Base-by-base conservation (phyloP, 495 filamentous ascomycete genomes). In the Trichoderma gamsii region DNA sequence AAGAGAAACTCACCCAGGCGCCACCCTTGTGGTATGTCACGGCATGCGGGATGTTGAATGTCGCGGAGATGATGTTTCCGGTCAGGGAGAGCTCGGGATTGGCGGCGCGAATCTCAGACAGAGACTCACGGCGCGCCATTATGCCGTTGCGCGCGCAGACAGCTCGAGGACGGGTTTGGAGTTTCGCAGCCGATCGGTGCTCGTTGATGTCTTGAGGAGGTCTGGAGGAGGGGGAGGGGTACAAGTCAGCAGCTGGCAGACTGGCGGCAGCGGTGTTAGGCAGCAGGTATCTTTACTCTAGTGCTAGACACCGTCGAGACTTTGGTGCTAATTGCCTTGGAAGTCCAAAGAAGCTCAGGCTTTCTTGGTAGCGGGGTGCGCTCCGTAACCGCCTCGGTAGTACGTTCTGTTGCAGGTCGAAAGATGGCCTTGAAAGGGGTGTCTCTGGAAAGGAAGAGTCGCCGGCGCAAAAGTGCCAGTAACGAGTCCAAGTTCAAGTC, bases 21-120 rank as follows among this genome's bases (percentile, higher is more conserved):
- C 83, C 80, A n/a, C 85, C 87, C 61, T 85, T 82, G 69, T 81
- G 83, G 68, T 87, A 90, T 32, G 85, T 82, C 49, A 94, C 72
- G 44, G 87, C 85, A 77, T 95, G 89, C 11, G 93, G 93, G 27
- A 95, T 87, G 71, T 88, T 92, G 73, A 94, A 94, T 25, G 91
- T 91, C 21, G 89, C 93, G 61, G 91, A 95, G 70, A 97, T 95
- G 69, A 97, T 84, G 68, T 89, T 87, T 2, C 93, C 92, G 59
- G 87, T 93, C 61, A 97, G 82, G 59, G 84, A 81, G 23, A 97
- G 77, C 43, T 82, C 82, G 3, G 90, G 89, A 74, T 91, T 85
- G 49, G 85, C 83, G 56, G 82, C 79, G 70, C 85, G 82, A 52
- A 85, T 76, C 41, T 89, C 85, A 4, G 79, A 76, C 67, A 88